Conservation (phyloP, 208 protist species). For the Porcisia deanei region DNA sequence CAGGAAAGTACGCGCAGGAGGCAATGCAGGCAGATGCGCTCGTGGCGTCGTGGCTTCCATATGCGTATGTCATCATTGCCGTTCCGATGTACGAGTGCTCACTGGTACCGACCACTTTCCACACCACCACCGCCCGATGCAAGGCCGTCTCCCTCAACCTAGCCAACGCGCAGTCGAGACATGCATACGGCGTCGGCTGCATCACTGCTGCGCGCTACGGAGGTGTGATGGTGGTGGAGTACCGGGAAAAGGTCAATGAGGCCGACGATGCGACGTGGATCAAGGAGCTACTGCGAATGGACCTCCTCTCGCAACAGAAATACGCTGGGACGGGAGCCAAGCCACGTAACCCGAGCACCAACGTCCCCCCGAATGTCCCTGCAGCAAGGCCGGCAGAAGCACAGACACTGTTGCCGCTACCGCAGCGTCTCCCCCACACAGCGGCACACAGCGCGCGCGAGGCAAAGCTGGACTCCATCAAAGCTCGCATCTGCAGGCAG, state of each 20-base stretch:
- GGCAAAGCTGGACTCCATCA: constrained; percentile 35
- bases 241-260: constrained; percentile 40
- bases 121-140: constrained; percentile 33
- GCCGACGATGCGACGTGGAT: constrained; percentile 46
- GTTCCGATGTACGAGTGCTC: constrained; percentile 69
- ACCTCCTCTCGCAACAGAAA: background rate
- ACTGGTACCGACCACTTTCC: constrained; percentile 49
- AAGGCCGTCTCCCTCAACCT: constrained; percentile 63
- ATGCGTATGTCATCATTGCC: constrained; percentile 57
- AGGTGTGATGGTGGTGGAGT: constrained; percentile 61
- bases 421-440: constrained; percentile 7
- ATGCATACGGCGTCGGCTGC: constrained; percentile 59
- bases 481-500: constrained; percentile 34
- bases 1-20: constrained; percentile 23
- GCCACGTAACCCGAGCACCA: background rate
- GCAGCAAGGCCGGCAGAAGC: background rate
- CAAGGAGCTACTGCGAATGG: constrained; percentile 27
- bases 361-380: background rate
- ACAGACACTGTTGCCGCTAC: background rate
- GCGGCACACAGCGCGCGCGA: constrained; percentile 17
- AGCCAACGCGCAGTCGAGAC: constrained; percentile 36
- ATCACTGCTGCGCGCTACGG: constrained; percentile 63
- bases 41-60: constrained; percentile 49
- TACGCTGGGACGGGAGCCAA: background rate
- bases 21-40: constrained; percentile 28